Conservation (phyloP, 2,329 filamentous ascomycete genomes). For the Eurotiales sp. region DNA sequence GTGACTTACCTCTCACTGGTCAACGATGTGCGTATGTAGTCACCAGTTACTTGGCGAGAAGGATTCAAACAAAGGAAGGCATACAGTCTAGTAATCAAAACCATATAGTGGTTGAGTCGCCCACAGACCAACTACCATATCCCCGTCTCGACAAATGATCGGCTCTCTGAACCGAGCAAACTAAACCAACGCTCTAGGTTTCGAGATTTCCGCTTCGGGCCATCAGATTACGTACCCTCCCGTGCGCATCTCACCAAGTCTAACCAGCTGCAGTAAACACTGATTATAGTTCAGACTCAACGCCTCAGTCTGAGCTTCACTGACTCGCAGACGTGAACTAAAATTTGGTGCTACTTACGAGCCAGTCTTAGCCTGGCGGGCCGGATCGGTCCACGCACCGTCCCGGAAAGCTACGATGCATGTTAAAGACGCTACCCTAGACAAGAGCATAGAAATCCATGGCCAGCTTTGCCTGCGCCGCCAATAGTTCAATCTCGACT, state of each 20-base stretch:
- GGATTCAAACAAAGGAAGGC: neutral
- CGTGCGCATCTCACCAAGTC: neutral
- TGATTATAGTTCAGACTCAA: neutral
- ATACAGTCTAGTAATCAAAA: too few relatives aligned
- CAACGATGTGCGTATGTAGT: too few relatives aligned
- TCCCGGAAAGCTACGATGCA: constrained; percentile 5
- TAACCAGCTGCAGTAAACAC: neutral
- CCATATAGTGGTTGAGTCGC: too few relatives aligned
- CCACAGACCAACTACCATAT: neutral
- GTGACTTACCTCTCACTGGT: too few relatives aligned
- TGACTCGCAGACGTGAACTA: neutral
- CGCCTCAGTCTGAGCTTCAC: too few relatives aligned
- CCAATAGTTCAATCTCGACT: too few relatives aligned
- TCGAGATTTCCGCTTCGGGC: neutral
- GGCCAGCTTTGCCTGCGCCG: too few relatives aligned
- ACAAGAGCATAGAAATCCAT: too few relatives aligned
- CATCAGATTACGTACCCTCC: neutral
- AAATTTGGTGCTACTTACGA: neutral
- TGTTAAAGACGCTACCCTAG: neutral
- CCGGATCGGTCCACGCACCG: constrained; percentile 8
- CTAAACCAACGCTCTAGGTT: neutral
- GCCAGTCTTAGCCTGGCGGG: constrained; percentile 3
- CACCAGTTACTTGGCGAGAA: neutral
- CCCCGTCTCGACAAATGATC: neutral
- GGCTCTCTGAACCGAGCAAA: constrained; percentile 6